Evolutionary conservation across 106 monocot species (phyloP), one percentile per base, ranked within the genome.

Genomic region (Iris macrosiphon): DNA sequence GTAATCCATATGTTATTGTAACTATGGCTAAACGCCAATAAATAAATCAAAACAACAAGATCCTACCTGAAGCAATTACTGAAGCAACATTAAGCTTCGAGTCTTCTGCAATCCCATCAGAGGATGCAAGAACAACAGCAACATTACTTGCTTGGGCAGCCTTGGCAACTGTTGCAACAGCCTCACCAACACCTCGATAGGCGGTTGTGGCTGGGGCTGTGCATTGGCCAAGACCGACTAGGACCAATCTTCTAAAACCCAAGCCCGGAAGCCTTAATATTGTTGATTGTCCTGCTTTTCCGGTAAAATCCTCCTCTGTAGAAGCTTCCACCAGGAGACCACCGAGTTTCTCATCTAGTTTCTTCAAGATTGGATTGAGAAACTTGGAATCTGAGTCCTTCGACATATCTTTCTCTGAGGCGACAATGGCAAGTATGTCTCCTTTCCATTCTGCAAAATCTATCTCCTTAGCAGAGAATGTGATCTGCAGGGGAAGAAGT

Each of bases 391-490:
- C 47, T 9, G 68, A 67, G 41, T 71, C 77, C 61, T 74, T 83
- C 0, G 63, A 71, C 80, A 89, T 59, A 21, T 89, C 80, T 32
- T 78, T 80, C 71, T 89, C 80, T 1, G 80, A 69, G 7, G 78
- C 80, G 2, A 61, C 80, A 57, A 89, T 67, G 0, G 77, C 72
- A 54, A 89, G 89, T 5, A 89, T 57, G 51, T 84, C 89, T 21
- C 89, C 89, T 61, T 80, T 77, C 89, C 89, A 89, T 72, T 75
- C 80, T 53, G 64, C 32, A 25, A 80, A 43, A 51, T 89, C 74
- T 33, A 78, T 68, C 11, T 89, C 80, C 49, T 77, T 84, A 3
- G 84, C 77, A 31, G 71, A 67, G 49, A 89, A 89, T 25, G 59
- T 40, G 20, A 89, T 62, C 89, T 89, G 67, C 34, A 77, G 22